A percentile compares a stretch with the other conserved stretches of the same genome.
phyloP scores from a whole-genome alignment of 495 filamentous ascomycete species.

The Tuber brumale region DNA sequence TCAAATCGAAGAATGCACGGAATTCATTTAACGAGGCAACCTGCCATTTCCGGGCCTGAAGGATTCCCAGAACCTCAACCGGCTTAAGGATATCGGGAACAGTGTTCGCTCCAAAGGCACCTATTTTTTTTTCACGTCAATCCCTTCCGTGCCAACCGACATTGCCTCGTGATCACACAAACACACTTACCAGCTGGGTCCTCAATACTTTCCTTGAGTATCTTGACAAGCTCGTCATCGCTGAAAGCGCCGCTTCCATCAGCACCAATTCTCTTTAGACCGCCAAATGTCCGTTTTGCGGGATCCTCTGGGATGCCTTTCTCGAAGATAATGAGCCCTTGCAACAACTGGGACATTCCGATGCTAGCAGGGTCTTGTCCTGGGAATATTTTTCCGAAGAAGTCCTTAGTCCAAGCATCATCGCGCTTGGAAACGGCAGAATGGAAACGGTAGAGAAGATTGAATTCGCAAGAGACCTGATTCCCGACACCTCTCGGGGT shows the following conservation, averaged over 20 bases:
- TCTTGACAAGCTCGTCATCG: conserved; percentile 58
- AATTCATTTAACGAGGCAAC: conserved; percentile 58
- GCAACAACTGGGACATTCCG: conserved; percentile 49
- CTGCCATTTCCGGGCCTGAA: conserved; percentile 57
- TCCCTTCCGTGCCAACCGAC: neutral
- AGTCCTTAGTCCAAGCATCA: conserved; percentile 58
- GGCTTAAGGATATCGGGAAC: conserved; percentile 54
- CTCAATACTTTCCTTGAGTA: conserved; percentile 55
- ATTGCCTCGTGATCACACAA: neutral
- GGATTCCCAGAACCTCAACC: conserved; percentile 57
- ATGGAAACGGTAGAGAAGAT: conserved; percentile 68
- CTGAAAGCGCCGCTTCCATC: conserved; percentile 51
- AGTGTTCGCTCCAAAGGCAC: conserved; percentile 55
- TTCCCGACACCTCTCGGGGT: conserved; percentile 52
- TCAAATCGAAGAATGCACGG: conserved; percentile 55
- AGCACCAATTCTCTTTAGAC: conserved; percentile 49
- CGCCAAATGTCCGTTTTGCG: conserved; percentile 54
- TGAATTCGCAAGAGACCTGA: conserved; percentile 66
- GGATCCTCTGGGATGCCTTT: conserved; percentile 50
- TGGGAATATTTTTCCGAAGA: conserved; percentile 50
- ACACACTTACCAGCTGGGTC: conserved; percentile 51
- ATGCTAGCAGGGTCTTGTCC: conserved; percentile 51
- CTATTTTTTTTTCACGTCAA: conserved; percentile 27
- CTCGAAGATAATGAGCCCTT: conserved; percentile 52
- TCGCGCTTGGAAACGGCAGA: conserved; percentile 57